These are phyloP conservation scores for Leishmania gerbilli DNA, from an alignment of 208 protist species.

Conservation along the genomic window DNA sequence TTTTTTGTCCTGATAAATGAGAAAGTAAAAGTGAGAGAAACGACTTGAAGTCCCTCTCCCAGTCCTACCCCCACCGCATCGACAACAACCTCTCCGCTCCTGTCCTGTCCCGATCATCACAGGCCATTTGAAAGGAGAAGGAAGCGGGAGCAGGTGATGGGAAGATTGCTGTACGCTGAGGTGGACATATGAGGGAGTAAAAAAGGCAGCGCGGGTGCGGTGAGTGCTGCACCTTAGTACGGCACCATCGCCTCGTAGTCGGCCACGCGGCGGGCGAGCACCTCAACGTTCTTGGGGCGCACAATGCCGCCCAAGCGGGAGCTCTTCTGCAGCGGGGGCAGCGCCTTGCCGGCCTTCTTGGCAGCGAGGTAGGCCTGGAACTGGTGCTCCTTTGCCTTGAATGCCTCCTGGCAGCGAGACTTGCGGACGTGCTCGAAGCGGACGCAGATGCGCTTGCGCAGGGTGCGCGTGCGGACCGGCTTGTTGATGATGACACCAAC, in stretches of 20 bases:
- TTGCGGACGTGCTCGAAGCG: constrained; percentile 99
- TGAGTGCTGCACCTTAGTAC: constrained; percentile 41
- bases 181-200: not conserved
- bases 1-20: not conserved
- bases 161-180: not conserved
- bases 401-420: constrained; percentile 91
- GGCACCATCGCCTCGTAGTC: constrained; percentile 91
- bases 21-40: not conserved
- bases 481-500: constrained; percentile 99
- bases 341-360: constrained; percentile 85
- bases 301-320: constrained; percentile 75
- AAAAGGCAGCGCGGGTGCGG: not conserved
- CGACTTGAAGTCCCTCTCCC: not conserved
- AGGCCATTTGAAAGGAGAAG: not conserved
- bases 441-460: constrained; percentile 99
- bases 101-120: not conserved
- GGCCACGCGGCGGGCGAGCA: constrained; percentile 69
- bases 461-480: constrained; percentile 96
- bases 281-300: constrained; percentile 72
- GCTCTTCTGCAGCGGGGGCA: constrained; percentile 74
- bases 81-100: not conserved
- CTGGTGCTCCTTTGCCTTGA: constrained; percentile 85
- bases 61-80: not conserved
- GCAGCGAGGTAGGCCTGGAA: constrained; percentile 69
- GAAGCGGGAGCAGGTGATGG: not conserved